Evolutionary conservation across 805 yeast genomes (phyloP), one percentile per base, ranked within the genome.

Genomic region (Candida taoyuanica): DNA sequence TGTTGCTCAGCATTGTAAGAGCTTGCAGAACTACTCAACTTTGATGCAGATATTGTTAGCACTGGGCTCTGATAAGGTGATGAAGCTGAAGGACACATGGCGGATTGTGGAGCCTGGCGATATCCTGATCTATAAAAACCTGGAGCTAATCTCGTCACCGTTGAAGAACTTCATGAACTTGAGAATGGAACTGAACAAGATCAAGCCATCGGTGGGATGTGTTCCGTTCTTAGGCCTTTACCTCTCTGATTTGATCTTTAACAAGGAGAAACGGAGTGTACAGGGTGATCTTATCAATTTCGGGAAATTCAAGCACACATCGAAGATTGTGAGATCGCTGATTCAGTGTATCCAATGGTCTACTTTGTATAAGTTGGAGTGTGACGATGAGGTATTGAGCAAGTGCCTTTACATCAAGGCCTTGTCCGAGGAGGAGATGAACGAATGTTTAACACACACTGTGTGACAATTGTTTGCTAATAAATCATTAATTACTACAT

Each of bases 221-320:
- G 78, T 91, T 36, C 98, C 98, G 17, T 91, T 89, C 58, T 75
- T 89, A 37, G 96, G 95, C 1, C 67, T 91, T 21, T 88, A 86
- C 52, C 59, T 91, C 32, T 80, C 89, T 4, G 98, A 91, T 57
- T 67, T 91, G 50, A 76, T 85, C 1, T 76, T 82, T 53, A 87
- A 86, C 57, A 59, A 66, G 23, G 68, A 65, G 38, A 67, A 66
- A 41, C 52, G 55, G 31, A 55, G 55, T 20, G 49, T 43, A 2
- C 57, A 56, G 16, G 62, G 58, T 12, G 51, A 63, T 25, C 53
- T 36, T 39, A 71, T 91, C 45, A 88, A 89, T 56, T 81, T 89
- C 55, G 78, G 83, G 33, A 82, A 87, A 48, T 85, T 84, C 61
- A 70, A 81, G 44, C 78, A 81, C 4, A 72, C 86, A 7, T 87